phyloP scores from a whole-genome alignment of 2,329 filamentous ascomycete genomes.

The Exophiala lecanii-corni region DNA sequence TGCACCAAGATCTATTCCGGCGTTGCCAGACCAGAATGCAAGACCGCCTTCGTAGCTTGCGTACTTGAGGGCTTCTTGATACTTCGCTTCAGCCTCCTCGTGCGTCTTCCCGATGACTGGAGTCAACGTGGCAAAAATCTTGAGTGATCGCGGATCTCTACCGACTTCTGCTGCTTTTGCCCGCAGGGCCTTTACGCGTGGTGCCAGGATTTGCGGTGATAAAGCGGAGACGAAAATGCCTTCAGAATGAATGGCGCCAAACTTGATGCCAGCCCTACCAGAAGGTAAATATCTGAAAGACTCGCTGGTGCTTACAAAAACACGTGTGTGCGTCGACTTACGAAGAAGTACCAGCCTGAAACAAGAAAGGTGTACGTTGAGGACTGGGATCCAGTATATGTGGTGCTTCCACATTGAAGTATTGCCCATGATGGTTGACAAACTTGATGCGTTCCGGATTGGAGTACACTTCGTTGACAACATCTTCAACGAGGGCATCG shows the following conservation, averaged over 20 bases:
- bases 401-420: constrained; percentile 41
- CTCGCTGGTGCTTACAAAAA: too few relatives aligned
- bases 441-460: constrained; percentile 56
- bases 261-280: constrained; percentile 54
- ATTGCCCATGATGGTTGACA: constrained; percentile 57
- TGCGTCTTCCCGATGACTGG: constrained; percentile 48
- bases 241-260: constrained; percentile 56
- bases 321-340: too few relatives aligned
- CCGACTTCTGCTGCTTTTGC: constrained; percentile 47
- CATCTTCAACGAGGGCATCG: constrained; percentile 53
- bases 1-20: constrained; percentile 57
- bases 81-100: constrained; percentile 51
- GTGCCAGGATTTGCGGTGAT: constrained; percentile 45
- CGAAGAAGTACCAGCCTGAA: constrained; percentile 58
- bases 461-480: constrained; percentile 52
- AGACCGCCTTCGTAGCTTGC: constrained; percentile 52
- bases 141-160: constrained; percentile 54
- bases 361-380: constrained; percentile 54
- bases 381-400: constrained; percentile 53
- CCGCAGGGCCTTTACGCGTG: constrained; percentile 52
- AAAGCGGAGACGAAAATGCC: constrained; percentile 57
- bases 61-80: constrained; percentile 49
- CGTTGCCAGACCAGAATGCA: constrained; percentile 55
- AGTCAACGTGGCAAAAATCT: constrained; percentile 51
- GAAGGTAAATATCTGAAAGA: too few relatives aligned